phyloP scores from a whole-genome alignment of 2,329 filamentous ascomycete genomes.

The Hypoxylon sp. region DNA sequence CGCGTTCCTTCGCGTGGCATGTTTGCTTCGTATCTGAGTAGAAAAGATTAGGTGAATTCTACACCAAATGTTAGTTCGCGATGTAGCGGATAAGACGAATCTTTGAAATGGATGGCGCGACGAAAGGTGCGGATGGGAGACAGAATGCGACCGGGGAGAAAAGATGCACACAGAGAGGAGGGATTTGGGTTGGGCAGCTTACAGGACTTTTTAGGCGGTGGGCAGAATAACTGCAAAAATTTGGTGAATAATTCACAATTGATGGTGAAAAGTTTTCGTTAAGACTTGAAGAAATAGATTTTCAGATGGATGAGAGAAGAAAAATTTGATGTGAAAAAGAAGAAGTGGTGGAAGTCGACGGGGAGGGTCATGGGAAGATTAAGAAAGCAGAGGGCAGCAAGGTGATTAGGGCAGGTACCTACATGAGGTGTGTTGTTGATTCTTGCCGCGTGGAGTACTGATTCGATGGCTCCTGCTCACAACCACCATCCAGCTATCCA shows the following conservation, averaged over 20 bases:
- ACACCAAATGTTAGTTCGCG: slow-evolving; percentile 47
- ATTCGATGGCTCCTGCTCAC: slow-evolving; percentile 34
- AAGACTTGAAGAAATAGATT: slow-evolving; percentile 22
- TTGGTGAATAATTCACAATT: slow-evolving; percentile 21
- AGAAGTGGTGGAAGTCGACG: slow-evolving; percentile 35
- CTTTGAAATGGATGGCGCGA: slow-evolving; percentile 43
- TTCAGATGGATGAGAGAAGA: slow-evolving; percentile 24
- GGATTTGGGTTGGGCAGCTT: slow-evolving; percentile 39
- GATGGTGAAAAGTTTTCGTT: slow-evolving; percentile 17
- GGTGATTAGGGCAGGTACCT: slow-evolving; percentile 42
- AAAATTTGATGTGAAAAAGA: slow-evolving; percentile 21
- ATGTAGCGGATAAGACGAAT: slow-evolving; percentile 37
- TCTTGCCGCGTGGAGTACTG: slow-evolving; percentile 29
- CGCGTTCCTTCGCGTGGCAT: slow-evolving; percentile 68
- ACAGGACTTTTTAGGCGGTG: slow-evolving; percentile 37
- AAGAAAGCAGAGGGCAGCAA: slow-evolving; percentile 37
- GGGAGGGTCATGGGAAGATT: slow-evolving; percentile 41
- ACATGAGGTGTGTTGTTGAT: slow-evolving; percentile 39
- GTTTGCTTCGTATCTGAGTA: slow-evolving; percentile 33
- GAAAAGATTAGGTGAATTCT: slow-evolving; percentile 39
- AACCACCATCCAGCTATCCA: slow-evolving; percentile 36
- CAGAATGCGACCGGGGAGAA: slow-evolving; percentile 52
- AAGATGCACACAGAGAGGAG: slow-evolving; percentile 25
- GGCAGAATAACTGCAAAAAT: slow-evolving; percentile 34
- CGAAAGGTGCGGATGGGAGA: slow-evolving; percentile 44